Conservation (phyloP, 169 alveolate species). For the Plasmodium adleri region DNA sequence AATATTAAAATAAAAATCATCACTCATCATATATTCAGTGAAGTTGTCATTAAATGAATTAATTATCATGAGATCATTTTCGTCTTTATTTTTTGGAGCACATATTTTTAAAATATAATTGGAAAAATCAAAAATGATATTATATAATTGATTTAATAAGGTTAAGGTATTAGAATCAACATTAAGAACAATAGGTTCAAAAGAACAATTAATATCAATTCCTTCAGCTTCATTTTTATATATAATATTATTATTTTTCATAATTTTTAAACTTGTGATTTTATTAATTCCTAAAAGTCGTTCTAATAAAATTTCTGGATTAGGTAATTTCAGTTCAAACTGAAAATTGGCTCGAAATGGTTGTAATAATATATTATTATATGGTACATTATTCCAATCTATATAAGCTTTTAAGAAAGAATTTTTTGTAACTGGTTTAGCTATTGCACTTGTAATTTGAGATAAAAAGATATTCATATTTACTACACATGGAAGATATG, state of each 20-base stretch:
- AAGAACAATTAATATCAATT: slow-evolving; percentile 22
- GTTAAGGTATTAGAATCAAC: slow-evolving; percentile 66
- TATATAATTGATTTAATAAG: slow-evolving; percentile 53
- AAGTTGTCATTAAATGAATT: slow-evolving; percentile 8
- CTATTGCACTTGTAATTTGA: slow-evolving; percentile 65
- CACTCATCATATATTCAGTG: slow-evolving; percentile 20
- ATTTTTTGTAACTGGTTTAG: slow-evolving; percentile 63
- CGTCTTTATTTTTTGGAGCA: slow-evolving; percentile 32
- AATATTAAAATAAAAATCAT: slow-evolving; percentile 41
- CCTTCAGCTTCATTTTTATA: slow-evolving; percentile 58
- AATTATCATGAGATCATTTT: slow-evolving; percentile 8
- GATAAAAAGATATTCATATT: slow-evolving; percentile 60
- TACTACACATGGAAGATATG: slow-evolving; percentile 54
- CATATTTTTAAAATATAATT: slow-evolving; percentile 27
- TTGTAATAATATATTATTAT: slow-evolving; percentile 56
- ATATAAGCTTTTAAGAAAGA: slow-evolving; percentile 72
- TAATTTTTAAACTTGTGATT: slow-evolving; percentile 59
- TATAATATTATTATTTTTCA: slow-evolving; percentile 23
- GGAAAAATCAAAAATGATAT: slow-evolving; percentile 37
- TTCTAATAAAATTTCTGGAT: slow-evolving; percentile 38
- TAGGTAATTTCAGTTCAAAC: slow-evolving; percentile 47
- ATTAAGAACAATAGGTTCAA: slow-evolving; percentile 58
- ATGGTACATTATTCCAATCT: slow-evolving; percentile 72
- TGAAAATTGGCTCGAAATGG: slow-evolving; percentile 57
- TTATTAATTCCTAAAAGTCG: slow-evolving; percentile 60